A percentile compares a stretch with the other conserved stretches of the same genome.
These are phyloP conservation scores for Brasenia schreberi DNA, from an alignment of 164 flowering plant genomes.

Conservation along the genomic window DNA sequence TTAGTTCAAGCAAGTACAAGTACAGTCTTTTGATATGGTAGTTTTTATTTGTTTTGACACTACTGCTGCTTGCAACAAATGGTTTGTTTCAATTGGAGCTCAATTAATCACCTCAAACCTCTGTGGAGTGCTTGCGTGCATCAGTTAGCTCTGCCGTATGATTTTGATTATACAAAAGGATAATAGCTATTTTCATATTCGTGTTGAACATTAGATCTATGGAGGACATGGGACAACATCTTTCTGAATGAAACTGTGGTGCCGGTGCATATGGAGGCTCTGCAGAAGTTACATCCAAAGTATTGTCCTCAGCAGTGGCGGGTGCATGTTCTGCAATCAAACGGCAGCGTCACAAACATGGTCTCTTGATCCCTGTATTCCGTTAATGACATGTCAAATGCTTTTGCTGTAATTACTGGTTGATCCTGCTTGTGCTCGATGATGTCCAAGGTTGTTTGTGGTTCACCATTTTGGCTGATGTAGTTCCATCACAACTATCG, in stretches of 20 bases:
- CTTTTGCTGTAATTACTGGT: background rate
- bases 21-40: background rate
- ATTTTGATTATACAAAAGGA: too few relatives aligned
- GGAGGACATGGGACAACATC: slow-evolving; percentile 56
- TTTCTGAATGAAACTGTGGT: slow-evolving; percentile 37
- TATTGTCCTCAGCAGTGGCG: slow-evolving; percentile 30
- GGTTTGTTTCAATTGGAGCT: background rate
- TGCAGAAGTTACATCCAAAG: slow-evolving; percentile 34
- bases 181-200: background rate
- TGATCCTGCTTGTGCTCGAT: background rate
- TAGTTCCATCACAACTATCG: too few relatives aligned
- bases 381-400: background rate
- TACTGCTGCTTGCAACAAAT: background rate
- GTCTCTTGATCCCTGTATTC: background rate
- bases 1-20: background rate
- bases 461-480: too few relatives aligned
- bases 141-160: too few relatives aligned
- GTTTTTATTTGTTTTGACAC: background rate
- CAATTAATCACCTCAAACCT: background rate
- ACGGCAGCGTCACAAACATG: slow-evolving; percentile 4
- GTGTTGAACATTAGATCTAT: slow-evolving; percentile 45
- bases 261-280: slow-evolving; percentile 31
- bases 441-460: background rate
- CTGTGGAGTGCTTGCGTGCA: background rate
- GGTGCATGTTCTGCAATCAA: slow-evolving; percentile 3